A percentile compares a stretch with the other conserved stretches of the same genome.
phyloP scores from a whole-genome alignment of 2,329 filamentous ascomycete genomes.

The Fusarium armeniacum region DNA sequence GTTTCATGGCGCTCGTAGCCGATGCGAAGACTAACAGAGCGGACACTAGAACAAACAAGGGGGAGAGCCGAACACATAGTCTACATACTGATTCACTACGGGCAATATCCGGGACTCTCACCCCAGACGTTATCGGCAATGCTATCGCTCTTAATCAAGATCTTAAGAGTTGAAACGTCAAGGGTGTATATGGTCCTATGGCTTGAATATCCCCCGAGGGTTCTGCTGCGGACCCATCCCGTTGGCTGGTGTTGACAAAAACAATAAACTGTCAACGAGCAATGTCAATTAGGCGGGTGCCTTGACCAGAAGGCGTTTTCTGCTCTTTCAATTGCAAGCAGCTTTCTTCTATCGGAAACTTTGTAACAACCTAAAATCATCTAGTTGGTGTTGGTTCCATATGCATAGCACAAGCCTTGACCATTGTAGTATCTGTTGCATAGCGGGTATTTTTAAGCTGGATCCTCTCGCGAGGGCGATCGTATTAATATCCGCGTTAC shows the following conservation, averaged over 20 bases:
- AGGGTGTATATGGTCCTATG: slow-evolving; percentile 18
- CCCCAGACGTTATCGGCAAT: slow-evolving; percentile 37
- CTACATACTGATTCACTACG: slow-evolving; percentile 19
- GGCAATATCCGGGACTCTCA: slow-evolving; percentile 29
- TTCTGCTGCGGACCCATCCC: slow-evolving; percentile 12
- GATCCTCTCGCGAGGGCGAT: background rate
- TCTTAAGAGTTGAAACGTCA: slow-evolving; percentile 37
- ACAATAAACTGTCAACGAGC: slow-evolving; percentile 2
- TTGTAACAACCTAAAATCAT: slow-evolving; percentile 2
- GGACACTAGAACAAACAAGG: background rate
- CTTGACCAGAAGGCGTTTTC: slow-evolving; percentile 9
- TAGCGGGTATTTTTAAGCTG: background rate
- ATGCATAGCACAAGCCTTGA: background rate
- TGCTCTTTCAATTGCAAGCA: slow-evolving; percentile 1
- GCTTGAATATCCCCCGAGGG: background rate
- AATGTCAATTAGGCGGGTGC: slow-evolving; percentile 15
- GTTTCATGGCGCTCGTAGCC: slow-evolving; percentile 2
- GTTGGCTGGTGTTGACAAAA: slow-evolving; percentile 6
- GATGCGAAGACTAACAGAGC: slow-evolving; percentile 7
- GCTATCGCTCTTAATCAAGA: slow-evolving; percentile 36
- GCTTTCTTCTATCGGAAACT: background rate
- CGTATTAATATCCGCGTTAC: background rate
- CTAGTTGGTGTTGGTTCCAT: background rate
- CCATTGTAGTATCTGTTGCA: background rate
- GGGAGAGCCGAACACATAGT: slow-evolving; percentile 7